Evolutionary conservation across 2,329 filamentous ascomycete species (phyloP), one percentile per base, ranked within the genome.

Genomic region (Hyphodiscus sp.): DNA sequence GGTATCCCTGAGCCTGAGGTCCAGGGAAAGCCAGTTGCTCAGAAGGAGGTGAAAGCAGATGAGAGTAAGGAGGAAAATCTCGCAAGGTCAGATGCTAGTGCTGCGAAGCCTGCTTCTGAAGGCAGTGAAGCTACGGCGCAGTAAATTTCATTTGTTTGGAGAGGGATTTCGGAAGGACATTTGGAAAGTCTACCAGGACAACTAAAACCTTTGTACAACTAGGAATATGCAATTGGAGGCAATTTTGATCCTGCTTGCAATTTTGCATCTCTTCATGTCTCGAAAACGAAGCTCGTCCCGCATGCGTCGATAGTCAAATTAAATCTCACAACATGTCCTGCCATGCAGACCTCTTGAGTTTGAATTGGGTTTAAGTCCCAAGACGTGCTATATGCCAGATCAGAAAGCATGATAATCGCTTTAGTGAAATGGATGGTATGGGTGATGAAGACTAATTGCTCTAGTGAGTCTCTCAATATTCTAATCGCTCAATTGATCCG

Each of bases 81-180:
- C 15, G 77, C 80, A 63, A 73, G 74, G 61, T 63, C 60, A 1
- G 61, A 66, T 18, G 54, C 46, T 16, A 56, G 61, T 48, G 64
- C 75, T 61, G 77, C 81, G 43, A 84, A 83, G 72, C 82, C 82
- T 33, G 82, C 79, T 1, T 85, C 81, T 61, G 82, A 85, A 61
- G 75, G 75, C 55, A 79, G 81, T 59, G 81, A 83, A 65, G 81
- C 82, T 26, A 70, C 67, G n/a, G 62, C 47, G 26, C 20, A 52
- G 43, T 38, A 61, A 63, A 20, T 63, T 63, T 57, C 50, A 50
- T 60, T 59, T 60, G 54, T 59, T 51, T 44, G 42, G 42, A 4
- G 13, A 44, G 16, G 42, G 42, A 13, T 38, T 6, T 6, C 16
- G 33, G 11, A 38, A 5, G 33, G 33, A 10, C 33, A 26, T 20